phyloP scores from a whole-genome alignment of 257 asterid species.

The Haberlea rhodopensis region DNA sequence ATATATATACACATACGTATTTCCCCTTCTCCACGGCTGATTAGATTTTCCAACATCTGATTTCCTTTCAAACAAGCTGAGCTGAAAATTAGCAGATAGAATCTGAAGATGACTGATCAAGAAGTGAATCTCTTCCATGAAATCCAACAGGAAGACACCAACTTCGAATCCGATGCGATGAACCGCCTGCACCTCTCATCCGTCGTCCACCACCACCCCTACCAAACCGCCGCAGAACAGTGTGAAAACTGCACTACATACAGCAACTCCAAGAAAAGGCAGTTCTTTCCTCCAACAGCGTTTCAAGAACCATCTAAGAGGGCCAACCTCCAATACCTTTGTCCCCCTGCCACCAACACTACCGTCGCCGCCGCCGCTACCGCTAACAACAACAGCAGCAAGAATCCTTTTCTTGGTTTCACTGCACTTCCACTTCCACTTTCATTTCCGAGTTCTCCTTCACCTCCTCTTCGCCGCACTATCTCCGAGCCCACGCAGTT shows the following conservation, averaged over 20 bases:
- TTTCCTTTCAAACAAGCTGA: no score
- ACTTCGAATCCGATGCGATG: conserved; percentile 20
- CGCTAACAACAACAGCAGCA: background rate
- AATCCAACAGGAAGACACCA: conserved; percentile 19
- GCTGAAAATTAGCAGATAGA: background rate
- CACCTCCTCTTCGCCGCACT: conserved; percentile 39
- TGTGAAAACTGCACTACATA: conserved; percentile 16
- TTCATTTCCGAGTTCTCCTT: conserved; percentile 16
- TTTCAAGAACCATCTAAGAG: conserved; percentile 30
- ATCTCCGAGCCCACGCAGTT: conserved; percentile 38
- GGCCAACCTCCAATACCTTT: conserved; percentile 25
- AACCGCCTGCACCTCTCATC: conserved; percentile 30
- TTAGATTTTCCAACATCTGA: no score
- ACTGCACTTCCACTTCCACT: conserved; percentile 27
- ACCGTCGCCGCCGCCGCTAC: background rate
- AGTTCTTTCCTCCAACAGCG: conserved; percentile 19
- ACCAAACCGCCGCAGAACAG: background rate
- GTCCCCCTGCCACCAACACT: conserved; percentile 11
- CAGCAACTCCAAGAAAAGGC: conserved; percentile 27
- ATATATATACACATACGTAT: no score
- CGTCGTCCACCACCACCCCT: conserved; percentile 28
- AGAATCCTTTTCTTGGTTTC: conserved; percentile 20
- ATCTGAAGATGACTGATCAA: conserved; percentile 28
- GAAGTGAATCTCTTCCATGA: conserved; percentile 14
- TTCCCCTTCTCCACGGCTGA: no score